Conservation (phyloP, 768 basidiomycete genomes). For the Tricholoma furcatifolium region DNA sequence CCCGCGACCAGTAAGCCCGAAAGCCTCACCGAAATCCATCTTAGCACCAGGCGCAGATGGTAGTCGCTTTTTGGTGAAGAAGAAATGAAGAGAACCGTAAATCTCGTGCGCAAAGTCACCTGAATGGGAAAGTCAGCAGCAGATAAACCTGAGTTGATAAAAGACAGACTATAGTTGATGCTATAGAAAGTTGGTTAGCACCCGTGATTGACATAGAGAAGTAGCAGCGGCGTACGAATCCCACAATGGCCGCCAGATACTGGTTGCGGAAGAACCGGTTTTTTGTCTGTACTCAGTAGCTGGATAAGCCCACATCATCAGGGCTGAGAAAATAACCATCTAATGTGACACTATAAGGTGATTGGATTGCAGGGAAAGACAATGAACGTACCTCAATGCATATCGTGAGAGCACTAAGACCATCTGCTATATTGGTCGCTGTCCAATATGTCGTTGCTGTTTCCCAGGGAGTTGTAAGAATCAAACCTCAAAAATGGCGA, state of each 20-base stretch:
- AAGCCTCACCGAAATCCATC: conserved; percentile 36
- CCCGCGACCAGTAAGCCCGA: conserved; percentile 28
- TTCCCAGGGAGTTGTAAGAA: conserved; percentile 1
- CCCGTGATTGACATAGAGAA: neutral
- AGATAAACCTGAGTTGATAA: neutral
- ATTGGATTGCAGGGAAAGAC: neutral
- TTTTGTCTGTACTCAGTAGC: conserved; percentile 61
- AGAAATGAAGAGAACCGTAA: conserved; percentile 58
- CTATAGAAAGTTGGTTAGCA: conserved; percentile 15
- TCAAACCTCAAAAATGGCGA: neutral
- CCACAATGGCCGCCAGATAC: conserved; percentile 69
- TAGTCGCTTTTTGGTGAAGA: conserved; percentile 37
- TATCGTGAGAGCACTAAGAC: conserved; percentile 76
- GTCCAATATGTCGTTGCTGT: conserved; percentile 83
- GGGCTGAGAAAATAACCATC: conserved; percentile 79
- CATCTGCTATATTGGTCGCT: conserved; percentile 78
- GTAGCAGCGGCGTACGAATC: conserved; percentile 51
- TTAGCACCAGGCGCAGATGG: conserved; percentile 21
- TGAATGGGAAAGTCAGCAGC: conserved; percentile 18
- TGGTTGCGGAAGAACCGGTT: conserved; percentile 43
- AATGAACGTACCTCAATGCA: conserved; percentile 67
- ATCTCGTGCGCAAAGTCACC: conserved; percentile 74
- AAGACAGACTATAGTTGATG: conserved; percentile 31
- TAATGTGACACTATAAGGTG: conserved; percentile 25
- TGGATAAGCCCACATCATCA: conserved; percentile 87